Percentiles rank a stretch among this genome's conserved stretches.
Conservation (phyloP, 2,329 filamentous ascomycete species). For the Pseudocercospora musae region DNA sequence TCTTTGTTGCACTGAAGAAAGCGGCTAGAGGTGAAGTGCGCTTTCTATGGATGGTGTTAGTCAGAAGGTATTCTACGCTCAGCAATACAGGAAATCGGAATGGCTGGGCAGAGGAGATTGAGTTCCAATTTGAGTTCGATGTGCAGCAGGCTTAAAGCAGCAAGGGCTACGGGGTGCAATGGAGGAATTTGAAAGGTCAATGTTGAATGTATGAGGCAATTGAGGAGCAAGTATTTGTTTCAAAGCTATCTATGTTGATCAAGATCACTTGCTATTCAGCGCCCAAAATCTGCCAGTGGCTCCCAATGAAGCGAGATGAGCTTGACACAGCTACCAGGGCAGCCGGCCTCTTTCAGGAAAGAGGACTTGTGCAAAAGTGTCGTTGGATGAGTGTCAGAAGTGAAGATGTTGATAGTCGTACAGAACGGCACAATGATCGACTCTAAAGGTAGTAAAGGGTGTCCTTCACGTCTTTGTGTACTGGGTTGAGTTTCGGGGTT, state of each 20-base stretch:
- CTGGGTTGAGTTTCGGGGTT: background rate
- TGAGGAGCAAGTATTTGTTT: background rate
- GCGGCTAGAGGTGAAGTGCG: background rate
- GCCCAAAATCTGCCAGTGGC: slow-evolving; percentile 2
- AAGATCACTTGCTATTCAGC: background rate
- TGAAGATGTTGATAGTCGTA: background rate
- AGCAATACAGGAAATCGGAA: background rate
- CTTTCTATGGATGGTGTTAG: background rate
- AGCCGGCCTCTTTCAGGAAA: slow-evolving; percentile 13
- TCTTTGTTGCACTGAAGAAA: background rate
- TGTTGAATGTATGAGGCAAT: background rate
- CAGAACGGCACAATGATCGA: background rate
- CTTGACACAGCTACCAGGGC: slow-evolving; percentile 15
- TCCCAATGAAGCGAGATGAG: slow-evolving; percentile 9
- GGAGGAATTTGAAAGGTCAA: background rate
- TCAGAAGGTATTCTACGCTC: background rate
- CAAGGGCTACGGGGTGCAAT: background rate
- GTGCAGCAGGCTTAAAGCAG: too few species aligned
- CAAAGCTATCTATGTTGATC: background rate
- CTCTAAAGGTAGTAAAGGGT: slow-evolving; percentile 19
- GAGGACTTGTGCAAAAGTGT: slow-evolving; percentile 13
- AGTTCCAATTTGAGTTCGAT: background rate
- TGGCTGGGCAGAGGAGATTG: background rate
- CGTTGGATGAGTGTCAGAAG: slow-evolving; percentile 11
- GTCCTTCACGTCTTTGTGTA: slow-evolving; percentile 2